A percentile compares a stretch with the other conserved stretches of the same genome.
phyloP scores from a whole-genome alignment of 129 eudicot species.

The Ambrosia trifida region DNA sequence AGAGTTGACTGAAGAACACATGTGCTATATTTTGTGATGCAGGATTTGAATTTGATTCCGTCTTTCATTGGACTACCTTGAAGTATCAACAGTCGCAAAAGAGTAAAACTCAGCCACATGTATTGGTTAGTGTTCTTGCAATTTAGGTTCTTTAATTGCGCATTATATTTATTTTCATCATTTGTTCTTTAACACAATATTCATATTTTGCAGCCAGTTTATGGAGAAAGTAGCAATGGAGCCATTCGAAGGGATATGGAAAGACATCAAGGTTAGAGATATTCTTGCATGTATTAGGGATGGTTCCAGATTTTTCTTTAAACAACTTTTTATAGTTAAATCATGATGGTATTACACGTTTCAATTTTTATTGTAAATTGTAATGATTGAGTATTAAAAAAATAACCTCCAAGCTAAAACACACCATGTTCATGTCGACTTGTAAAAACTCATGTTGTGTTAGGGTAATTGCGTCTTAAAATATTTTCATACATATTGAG shows the following conservation, averaged over 20 bases:
- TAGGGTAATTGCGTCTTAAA: too few relatives aligned
- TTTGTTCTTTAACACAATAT: constrained; percentile 18
- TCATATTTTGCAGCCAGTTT: constrained; percentile 58
- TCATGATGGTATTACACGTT: too few relatives aligned
- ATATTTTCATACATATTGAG: too few relatives aligned
- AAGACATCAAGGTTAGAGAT: constrained; percentile 74
- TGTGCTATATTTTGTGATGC: constrained; percentile 20
- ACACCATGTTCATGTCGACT: too few relatives aligned
- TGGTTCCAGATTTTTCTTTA: constrained; percentile 7
- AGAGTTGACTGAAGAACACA: constrained; percentile 1
- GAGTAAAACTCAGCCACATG: constrained; percentile 63
- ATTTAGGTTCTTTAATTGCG: background rate
- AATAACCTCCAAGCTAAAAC: too few relatives aligned
- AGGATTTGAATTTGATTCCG: constrained; percentile 90
- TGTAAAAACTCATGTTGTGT: too few relatives aligned
- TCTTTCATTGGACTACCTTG: constrained; percentile 93
- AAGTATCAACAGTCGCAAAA: constrained; percentile 92
- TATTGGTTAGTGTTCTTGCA: constrained; percentile 30
- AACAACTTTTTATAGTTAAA: too few relatives aligned
- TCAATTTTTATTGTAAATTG: too few relatives aligned
- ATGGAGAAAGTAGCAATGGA: constrained; percentile 84
- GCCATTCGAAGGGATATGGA: constrained; percentile 58
- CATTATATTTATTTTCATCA: background rate
- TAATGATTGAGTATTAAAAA: too few relatives aligned
- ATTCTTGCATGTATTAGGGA: background rate